These are phyloP conservation scores for Athelia psychrophila DNA, from an alignment of 1,284 basidiomycete genomes.

Conservation along the genomic window DNA sequence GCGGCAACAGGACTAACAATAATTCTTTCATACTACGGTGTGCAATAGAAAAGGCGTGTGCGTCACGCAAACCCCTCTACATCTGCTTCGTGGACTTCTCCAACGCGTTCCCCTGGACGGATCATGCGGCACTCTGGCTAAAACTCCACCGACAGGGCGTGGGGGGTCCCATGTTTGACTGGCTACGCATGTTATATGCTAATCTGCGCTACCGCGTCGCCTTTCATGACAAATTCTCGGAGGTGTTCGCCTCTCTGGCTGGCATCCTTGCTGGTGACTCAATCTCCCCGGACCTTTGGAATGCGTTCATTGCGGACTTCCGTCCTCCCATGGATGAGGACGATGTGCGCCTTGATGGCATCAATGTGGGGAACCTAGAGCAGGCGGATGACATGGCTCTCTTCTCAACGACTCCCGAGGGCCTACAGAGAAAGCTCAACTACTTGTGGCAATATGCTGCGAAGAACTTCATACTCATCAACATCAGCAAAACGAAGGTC, in stretches of 20 bases:
- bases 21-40: neutral
- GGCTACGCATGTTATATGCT: neutral
- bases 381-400: constrained; percentile 27
- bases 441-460: constrained; percentile 16
- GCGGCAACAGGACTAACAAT: neutral
- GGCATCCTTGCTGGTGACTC: constrained; percentile 5
- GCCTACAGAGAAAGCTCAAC: constrained; percentile 22
- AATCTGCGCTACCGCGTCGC: neutral
- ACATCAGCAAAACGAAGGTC: constrained; percentile 17
- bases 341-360: neutral
- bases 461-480: constrained; percentile 22
- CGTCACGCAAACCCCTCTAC: constrained; percentile 6
- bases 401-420: constrained; percentile 16
- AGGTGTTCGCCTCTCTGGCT: constrained; percentile 3
- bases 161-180: neutral
- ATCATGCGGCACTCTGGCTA: neutral
- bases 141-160: neutral
- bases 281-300: constrained; percentile 5
- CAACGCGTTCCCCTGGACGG: constrained; percentile 15
- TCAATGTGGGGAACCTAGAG: neutral
- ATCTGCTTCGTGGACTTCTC: constrained; percentile 12
- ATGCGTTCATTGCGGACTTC: constrained; percentile 7
- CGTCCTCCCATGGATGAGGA: neutral
- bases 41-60: constrained; percentile 7
- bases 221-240: neutral